A percentile compares a stretch with the other conserved stretches of the same genome.
phyloP scores from a whole-genome alignment of 306 rosid genomes.

The Fagus sylvatica region DNA sequence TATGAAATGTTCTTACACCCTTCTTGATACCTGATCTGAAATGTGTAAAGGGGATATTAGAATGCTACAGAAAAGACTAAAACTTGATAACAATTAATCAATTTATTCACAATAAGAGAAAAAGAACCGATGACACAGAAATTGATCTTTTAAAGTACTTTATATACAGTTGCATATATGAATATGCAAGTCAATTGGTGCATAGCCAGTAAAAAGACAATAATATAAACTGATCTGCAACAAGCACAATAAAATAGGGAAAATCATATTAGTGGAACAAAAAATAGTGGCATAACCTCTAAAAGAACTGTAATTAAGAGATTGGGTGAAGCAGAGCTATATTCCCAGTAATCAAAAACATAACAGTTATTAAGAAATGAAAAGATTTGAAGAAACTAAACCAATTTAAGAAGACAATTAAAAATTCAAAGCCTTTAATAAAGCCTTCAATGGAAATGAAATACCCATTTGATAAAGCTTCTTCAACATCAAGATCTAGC shows the following conservation, averaged over 20 bases:
- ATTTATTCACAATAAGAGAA: background rate
- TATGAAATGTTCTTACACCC: constrained; percentile 10
- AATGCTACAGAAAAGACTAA: background rate
- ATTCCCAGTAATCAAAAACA: constrained; percentile 4
- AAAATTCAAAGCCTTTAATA: background rate
- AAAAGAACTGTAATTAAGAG: background rate
- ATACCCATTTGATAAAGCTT: constrained; percentile 13
- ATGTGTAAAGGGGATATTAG: constrained; percentile 32
- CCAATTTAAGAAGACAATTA: background rate
- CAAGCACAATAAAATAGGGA: background rate
- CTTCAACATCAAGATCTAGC: constrained; percentile 45
- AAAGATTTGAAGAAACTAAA: background rate
- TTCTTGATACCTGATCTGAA: constrained; percentile 37
- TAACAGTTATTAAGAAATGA: background rate
- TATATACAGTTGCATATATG: background rate
- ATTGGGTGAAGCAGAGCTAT: background rate
- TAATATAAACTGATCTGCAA: constrained; percentile 4
- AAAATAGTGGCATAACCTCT: background rate
- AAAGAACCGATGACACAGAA: background rate
- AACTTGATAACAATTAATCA: constrained; percentile 8
- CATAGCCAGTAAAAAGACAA: background rate
- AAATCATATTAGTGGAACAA: no score
- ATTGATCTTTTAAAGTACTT: background rate
- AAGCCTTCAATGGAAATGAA: background rate
- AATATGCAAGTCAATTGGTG: background rate